Conservation (phyloP, 2,329 filamentous ascomycete species). For the Microcera coccophila region DNA sequence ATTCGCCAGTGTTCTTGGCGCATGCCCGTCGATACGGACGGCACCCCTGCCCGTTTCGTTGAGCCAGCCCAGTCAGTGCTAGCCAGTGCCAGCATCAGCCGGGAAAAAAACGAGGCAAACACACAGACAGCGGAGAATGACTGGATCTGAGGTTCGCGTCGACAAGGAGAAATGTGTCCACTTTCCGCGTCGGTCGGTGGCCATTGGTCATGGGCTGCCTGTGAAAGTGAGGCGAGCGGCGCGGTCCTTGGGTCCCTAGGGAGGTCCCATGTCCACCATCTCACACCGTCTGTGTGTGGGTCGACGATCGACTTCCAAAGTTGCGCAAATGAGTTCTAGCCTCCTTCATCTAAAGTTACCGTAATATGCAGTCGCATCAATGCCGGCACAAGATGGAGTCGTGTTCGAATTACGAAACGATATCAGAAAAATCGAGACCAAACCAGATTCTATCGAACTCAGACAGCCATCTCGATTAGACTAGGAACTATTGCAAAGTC, state of each 20-base stretch:
- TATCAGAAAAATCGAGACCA: too few species aligned
- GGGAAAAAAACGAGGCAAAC: conserved; percentile 26
- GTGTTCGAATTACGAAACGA: background rate
- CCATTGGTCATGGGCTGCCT: conserved; percentile 25
- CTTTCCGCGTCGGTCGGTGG: conserved; percentile 1
- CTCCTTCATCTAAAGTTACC: background rate
- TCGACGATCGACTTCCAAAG: conserved; percentile 10
- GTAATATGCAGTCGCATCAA: background rate
- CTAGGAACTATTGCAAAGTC: too few species aligned
- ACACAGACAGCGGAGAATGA: conserved; percentile 23
- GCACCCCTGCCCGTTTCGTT: background rate
- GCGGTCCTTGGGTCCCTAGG: background rate
- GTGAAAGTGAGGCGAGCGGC: conserved; percentile 27
- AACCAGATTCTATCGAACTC: too few species aligned
- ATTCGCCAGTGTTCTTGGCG: conserved; percentile 6
- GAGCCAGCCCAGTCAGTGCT: conserved; percentile 3
- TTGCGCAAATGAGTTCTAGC: background rate
- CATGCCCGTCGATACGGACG: background rate
- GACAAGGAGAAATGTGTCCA: conserved; percentile 15
- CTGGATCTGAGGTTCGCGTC: conserved; percentile 22
- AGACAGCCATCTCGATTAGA: too few species aligned
- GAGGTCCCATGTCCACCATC: background rate
- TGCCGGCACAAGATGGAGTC: too few species aligned
- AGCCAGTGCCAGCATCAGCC: background rate
- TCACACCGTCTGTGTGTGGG: conserved; percentile 9